Evolutionary conservation across 768 basidiomycete species (phyloP).

Genomic region (Boletus sp.): DNA sequence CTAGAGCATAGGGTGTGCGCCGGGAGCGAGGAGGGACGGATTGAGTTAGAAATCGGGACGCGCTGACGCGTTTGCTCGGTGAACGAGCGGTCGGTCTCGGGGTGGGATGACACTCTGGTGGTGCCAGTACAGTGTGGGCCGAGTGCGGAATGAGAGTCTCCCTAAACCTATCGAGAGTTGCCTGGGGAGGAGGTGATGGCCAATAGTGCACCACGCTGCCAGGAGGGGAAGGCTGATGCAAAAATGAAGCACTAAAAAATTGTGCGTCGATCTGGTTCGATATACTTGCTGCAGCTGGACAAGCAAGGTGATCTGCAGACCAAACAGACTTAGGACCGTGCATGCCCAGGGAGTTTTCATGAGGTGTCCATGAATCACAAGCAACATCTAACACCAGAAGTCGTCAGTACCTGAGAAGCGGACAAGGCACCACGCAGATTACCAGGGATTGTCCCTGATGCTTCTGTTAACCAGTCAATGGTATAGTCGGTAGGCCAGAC

Average conservation of each 20-base stretch:
- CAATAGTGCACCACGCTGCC: not conserved
- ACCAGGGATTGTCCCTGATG: not conserved
- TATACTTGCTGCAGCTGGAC: not conserved
- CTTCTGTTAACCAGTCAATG: not conserved
- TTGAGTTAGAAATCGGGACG: not conserved
- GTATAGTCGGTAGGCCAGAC: not conserved
- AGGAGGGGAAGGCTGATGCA: not conserved
- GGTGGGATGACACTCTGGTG: not conserved
- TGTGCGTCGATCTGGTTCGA: not conserved
- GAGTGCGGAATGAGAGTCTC: not conserved
- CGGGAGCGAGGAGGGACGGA: not conserved
- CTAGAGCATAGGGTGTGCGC: constrained; percentile 6
- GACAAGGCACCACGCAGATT: not conserved
- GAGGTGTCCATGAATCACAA: not conserved
- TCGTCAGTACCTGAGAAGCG: not conserved
- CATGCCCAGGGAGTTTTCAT: not conserved
- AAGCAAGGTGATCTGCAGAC: not conserved
- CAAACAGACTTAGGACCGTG: not conserved
- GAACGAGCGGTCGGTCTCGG: not conserved
- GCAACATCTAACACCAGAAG: not conserved
- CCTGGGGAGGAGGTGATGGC: not conserved
- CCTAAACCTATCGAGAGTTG: not conserved
- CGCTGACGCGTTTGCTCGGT: not conserved
- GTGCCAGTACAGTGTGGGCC: not conserved
- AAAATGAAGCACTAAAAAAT: not conserved